phyloP scores from a whole-genome alignment of 129 eudicot genomes.

The Flaveria bidentis region DNA sequence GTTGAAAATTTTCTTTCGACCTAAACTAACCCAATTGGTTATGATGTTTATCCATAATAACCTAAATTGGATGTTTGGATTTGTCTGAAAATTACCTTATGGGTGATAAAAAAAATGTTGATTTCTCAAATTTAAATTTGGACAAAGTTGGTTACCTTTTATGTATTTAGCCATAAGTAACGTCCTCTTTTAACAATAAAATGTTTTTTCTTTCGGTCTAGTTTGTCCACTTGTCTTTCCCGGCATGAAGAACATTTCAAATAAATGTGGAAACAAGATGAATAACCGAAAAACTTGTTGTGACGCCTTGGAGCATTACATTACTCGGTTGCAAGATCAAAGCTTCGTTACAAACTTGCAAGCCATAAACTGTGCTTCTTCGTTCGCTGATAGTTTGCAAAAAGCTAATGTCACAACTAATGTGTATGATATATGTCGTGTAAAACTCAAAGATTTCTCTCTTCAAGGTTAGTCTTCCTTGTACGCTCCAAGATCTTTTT shows the following conservation, averaged over 20 bases:
- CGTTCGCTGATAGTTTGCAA: slow-evolving; percentile 51
- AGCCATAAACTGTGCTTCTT: slow-evolving; percentile 63
- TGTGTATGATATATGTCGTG: slow-evolving; percentile 48
- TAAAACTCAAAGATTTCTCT: slow-evolving; percentile 70
- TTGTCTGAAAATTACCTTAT: no score
- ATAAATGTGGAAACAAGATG: slow-evolving; percentile 47
- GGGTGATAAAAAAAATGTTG: no score
- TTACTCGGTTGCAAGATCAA: slow-evolving; percentile 58
- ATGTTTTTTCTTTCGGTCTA: slow-evolving; percentile 16
- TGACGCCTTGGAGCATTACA: slow-evolving; percentile 45
- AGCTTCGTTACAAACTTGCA: slow-evolving; percentile 70
- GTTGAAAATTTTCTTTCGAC: no score
- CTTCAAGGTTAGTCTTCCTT: slow-evolving; percentile 55
- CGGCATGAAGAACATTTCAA: slow-evolving; percentile 34
- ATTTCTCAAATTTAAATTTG: no score
- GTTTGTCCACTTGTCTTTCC: slow-evolving; percentile 70
- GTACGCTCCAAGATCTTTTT: not conserved
- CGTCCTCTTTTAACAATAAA: not conserved
- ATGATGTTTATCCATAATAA: no score
- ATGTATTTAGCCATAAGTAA: not conserved
- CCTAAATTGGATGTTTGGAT: no score
- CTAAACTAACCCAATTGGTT: no score
- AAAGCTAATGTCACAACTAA: slow-evolving; percentile 45
- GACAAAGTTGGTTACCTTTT: not conserved
- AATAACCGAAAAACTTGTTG: slow-evolving; percentile 51